Conservation (phyloP, 2,329 filamentous ascomycete genomes). For the Epicoccum nigrum region DNA sequence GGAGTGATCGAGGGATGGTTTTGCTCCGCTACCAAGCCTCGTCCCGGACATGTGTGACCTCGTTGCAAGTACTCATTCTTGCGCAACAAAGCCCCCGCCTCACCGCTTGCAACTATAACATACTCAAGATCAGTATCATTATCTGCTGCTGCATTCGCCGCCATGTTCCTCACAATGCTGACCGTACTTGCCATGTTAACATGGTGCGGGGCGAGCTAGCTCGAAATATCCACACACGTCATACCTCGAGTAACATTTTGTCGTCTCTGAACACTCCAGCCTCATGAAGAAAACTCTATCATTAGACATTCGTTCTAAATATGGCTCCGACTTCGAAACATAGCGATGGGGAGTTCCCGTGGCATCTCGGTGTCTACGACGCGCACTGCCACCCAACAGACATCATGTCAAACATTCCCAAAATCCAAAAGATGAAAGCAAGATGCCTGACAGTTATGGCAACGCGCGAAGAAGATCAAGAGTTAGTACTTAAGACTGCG, state of each 20-base stretch:
- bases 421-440: constrained; percentile 69
- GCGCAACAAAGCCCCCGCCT: too few relatives aligned
- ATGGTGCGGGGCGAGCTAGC: neutral
- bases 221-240: neutral
- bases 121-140: too few relatives aligned
- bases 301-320: neutral
- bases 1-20: too few relatives aligned
- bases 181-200: too few relatives aligned
- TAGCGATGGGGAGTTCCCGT: constrained; percentile 59
- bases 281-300: neutral
- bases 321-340: neutral
- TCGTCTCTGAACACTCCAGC: neutral
- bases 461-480: constrained; percentile 75
- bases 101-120: too few relatives aligned
- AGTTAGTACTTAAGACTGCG: constrained; percentile 70
- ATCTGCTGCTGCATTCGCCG: too few relatives aligned
- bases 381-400: constrained; percentile 87
- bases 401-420: constrained; percentile 66
- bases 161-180: too few relatives aligned
- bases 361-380: constrained; percentile 74
- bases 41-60: too few relatives aligned
- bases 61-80: too few relatives aligned
- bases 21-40: too few relatives aligned
- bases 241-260: neutral
- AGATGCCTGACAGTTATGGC: constrained; percentile 75